These are phyloP conservation scores for Penicillium ucsense DNA, from an alignment of 495 filamentous ascomycete genomes.

Conservation along the genomic window DNA sequence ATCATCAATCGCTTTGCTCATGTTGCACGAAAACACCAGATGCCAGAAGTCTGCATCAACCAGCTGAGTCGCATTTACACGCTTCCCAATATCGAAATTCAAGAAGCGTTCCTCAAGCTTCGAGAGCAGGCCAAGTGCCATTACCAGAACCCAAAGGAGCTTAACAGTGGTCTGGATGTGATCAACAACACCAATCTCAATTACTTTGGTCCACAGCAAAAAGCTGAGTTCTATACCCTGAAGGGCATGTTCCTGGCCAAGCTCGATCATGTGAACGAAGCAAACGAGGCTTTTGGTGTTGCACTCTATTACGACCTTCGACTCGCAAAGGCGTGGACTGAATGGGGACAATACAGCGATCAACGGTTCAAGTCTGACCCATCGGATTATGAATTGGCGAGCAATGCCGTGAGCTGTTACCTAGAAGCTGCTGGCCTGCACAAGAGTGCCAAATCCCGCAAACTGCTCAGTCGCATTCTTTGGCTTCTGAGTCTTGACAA, in stretches of 20 bases:
- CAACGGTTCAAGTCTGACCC: slow-evolving; percentile 86
- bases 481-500: slow-evolving; percentile 96
- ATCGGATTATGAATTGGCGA: slow-evolving; percentile 65
- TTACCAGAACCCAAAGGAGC: slow-evolving; percentile 87
- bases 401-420: slow-evolving; percentile 90
- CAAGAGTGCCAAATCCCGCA: slow-evolving; percentile 94
- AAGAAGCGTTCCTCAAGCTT: slow-evolving; percentile 96
- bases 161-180: slow-evolving; percentile 87
- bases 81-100: slow-evolving; percentile 97
- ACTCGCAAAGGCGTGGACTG: slow-evolving; percentile 95
- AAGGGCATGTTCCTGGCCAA: slow-evolving; percentile 99
- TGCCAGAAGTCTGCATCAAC: slow-evolving; percentile 93
- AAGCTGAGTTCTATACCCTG: slow-evolving; percentile 96
- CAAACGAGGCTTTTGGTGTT: slow-evolving; percentile 86
- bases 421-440: slow-evolving; percentile 91
- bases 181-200: slow-evolving; percentile 99
- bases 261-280: slow-evolving; percentile 75
- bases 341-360: slow-evolving; percentile 98
- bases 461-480: slow-evolving; percentile 85
- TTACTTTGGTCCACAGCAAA: slow-evolving; percentile 92
- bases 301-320: slow-evolving; percentile 92
- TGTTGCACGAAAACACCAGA: slow-evolving; percentile 91
- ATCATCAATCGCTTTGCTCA: slow-evolving; percentile 99
- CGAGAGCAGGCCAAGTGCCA: slow-evolving; percentile 97
- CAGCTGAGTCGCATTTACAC: slow-evolving; percentile 98